Evolutionary conservation across 169 alveolate species (phyloP).

Genomic region (Cystoisospora suis): DNA sequence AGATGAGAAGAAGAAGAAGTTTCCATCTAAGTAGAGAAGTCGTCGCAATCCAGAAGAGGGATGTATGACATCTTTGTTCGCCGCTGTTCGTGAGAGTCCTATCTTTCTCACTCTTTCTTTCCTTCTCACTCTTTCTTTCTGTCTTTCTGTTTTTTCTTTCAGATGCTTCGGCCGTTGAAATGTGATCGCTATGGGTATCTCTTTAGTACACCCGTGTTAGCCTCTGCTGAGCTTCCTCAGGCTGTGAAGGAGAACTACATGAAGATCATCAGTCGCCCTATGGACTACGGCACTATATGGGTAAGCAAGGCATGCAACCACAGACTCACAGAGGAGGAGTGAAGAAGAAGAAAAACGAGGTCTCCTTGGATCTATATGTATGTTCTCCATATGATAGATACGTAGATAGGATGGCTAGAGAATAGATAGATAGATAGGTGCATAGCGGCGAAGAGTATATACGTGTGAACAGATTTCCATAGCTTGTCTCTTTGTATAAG

Average conservation of each 20-base stretch:
- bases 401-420: neutral
- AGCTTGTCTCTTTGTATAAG: too few relatives aligned
- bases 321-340: neutral
- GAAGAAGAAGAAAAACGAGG: neutral
- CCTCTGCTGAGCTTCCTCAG: conserved; percentile 60
- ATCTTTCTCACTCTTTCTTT: neutral
- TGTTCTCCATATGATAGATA: neutral
- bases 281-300: conserved; percentile 67
- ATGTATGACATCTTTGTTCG: neutral
- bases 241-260: conserved; percentile 56
- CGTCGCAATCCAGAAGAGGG: neutral
- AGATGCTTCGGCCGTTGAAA: conserved; percentile 64
- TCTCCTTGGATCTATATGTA: neutral
- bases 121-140: neutral
- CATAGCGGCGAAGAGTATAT: too few relatives aligned
- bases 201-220: conserved; percentile 48
- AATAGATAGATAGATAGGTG: too few relatives aligned
- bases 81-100: neutral
- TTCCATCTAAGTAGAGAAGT: too few relatives aligned
- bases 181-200: conserved; percentile 61
- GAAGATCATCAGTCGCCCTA: conserved; percentile 50
- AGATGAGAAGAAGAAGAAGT: too few relatives aligned
- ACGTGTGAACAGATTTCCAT: too few relatives aligned
- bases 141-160: neutral
- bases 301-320: too few relatives aligned